Evolutionary conservation across 2,329 filamentous ascomycete genomes (phyloP).

Genomic region (Alternaria arbusti): DNA sequence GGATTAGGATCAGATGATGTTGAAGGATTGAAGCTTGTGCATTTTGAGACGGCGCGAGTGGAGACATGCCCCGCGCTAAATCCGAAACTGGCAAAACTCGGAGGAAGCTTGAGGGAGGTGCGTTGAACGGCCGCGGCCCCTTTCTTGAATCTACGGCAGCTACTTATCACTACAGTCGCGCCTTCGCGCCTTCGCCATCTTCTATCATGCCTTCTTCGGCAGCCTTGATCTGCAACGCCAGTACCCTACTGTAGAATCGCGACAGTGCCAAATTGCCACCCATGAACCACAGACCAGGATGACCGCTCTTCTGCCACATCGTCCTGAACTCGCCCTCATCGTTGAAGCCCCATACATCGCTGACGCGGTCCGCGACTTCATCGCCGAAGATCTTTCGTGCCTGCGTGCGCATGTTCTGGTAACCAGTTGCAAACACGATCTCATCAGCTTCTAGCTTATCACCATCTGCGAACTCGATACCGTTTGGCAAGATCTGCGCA

Average conservation of each 20-base stretch:
- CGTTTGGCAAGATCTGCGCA: constrained; percentile 46
- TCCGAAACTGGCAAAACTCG: constrained; percentile 5
- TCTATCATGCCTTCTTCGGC: constrained; percentile 37
- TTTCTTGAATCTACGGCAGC: not conserved
- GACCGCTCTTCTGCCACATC: constrained; percentile 45
- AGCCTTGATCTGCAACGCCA: constrained; percentile 57
- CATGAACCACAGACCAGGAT: constrained; percentile 53
- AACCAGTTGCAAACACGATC: constrained; percentile 57
- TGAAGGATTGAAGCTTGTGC: constrained; percentile 10
- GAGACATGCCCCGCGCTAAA: constrained; percentile 14
- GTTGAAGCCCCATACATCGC: constrained; percentile 56
- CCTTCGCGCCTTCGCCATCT: not conserved
- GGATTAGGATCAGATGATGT: not conserved
- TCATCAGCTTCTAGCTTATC: constrained; percentile 53
- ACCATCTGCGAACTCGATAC: constrained; percentile 54
- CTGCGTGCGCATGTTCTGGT: constrained; percentile 52
- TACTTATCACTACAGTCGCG: constrained; percentile 1
- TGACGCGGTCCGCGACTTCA: constrained; percentile 49
- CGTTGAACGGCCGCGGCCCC: not conserved
- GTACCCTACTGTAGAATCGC: constrained; percentile 57
- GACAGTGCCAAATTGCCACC: constrained; percentile 52
- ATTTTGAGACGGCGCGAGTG: constrained; percentile 5
- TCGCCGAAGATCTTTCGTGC: constrained; percentile 51
- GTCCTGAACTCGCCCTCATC: constrained; percentile 56
- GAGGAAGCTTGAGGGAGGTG: not conserved